Base-by-base conservation (phyloP, 371 early-diverging fungal genomes). In the Blakeslea trispora region DNA sequence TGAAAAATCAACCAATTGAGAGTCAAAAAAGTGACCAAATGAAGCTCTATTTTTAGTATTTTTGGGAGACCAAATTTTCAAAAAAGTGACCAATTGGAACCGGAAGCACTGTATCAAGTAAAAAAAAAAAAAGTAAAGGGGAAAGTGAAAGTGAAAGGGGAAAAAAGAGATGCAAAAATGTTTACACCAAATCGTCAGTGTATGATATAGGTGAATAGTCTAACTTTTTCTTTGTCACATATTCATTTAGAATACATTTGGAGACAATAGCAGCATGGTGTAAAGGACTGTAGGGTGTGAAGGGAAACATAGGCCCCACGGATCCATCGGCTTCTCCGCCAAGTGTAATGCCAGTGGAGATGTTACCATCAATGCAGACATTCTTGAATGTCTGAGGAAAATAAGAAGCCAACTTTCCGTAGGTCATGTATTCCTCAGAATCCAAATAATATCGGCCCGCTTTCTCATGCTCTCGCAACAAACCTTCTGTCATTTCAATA, bases 211-310 rank as follows among this genome's bases (percentile, higher is more conserved):
- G 51, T 35, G 55, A 44, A 34, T 69, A 74, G 17, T 51, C 42
- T 22, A 74, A 17, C 2, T 63, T 52, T 10, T 67, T 52, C 19
- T 50, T 51, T 1, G 50, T 37, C 3, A 71, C 59, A 32, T 57
- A 69, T 41, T 75, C 75, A n/a, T 39, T 45, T 8, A 75, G 18
- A 19, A 71, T 55, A 40, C 67, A 66, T 41, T 75, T 75, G n/a
- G 66, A 61, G 18, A 66, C 68, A 24, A 75, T 75, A 13, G 73
- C 70, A 18, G 76, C 69, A 45, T 75, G 76, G 23, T 68, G 66
- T 4, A 75, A 46, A 8, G 60, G 61, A 7, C 68, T 47, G 50
- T 61, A 67, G 0, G 71, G 66, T 4, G 59, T 24, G 23, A 72
- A 64, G 10, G 76, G 76, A 45, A 63, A 75, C 61, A 68, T 64